Evolutionary conservation across 2,329 filamentous ascomycete species (phyloP).

Genomic region (Monosporascus sp.): DNA sequence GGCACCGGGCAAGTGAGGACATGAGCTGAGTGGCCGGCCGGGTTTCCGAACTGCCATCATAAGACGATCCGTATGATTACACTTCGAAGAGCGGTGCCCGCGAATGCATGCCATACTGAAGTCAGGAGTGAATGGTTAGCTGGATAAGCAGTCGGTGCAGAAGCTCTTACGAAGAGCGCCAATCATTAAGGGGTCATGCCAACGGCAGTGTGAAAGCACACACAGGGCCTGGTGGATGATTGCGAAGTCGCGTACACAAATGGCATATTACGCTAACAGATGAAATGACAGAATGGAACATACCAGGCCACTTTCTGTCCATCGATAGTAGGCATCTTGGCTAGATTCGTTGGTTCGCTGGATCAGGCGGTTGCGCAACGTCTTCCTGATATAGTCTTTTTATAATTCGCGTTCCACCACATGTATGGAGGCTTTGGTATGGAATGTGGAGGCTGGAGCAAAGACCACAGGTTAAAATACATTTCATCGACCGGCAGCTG

Average conservation of each 20-base stretch:
- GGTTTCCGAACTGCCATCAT: constrained; percentile 69
- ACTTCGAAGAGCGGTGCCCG: constrained; percentile 72
- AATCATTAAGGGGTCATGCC: background rate
- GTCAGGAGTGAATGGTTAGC: background rate
- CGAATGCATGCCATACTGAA: constrained; percentile 68
- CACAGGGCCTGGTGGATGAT: background rate
- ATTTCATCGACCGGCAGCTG: background rate
- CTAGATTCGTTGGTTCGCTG: background rate
- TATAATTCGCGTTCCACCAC: background rate
- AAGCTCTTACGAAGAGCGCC: background rate
- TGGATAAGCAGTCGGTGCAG: background rate
- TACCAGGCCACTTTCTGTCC: constrained; percentile 73
- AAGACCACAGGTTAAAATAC: background rate
- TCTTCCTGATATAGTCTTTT: background rate
- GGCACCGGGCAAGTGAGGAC: constrained; percentile 59
- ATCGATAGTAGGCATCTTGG: constrained; percentile 62
- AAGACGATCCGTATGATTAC: constrained; percentile 63
- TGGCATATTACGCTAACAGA: background rate
- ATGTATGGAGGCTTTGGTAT: background rate
- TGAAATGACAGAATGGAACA: constrained; percentile 24
- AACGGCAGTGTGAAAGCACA: background rate
- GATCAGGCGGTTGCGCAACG: constrained; percentile 1
- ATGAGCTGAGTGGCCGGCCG: constrained; percentile 64
- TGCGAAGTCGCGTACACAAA: background rate
- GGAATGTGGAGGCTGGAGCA: background rate